Base-by-base conservation (phyloP, 73 alveolate species). In the Paramecium bursaria region DNA sequence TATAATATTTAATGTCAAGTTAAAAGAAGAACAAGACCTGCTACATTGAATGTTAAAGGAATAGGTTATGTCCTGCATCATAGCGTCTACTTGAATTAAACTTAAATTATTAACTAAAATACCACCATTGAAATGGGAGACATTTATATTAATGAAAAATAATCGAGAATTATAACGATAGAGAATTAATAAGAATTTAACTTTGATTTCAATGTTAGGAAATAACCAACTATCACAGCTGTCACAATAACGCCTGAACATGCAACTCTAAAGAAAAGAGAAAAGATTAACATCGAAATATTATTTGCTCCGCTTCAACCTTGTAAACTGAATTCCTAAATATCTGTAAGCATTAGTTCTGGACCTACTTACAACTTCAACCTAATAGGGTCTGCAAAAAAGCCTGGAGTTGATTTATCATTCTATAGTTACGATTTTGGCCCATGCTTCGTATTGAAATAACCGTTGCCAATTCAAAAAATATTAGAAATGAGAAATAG, bases 21-120 rank as follows among this genome's bases (percentile, higher is more conserved):
- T 57, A 97, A 97, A 94, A 95, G 99, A 73, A 98, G 98, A 90
- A 91, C 97, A 47, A 95, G 98, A 76, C 99, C 99, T 27, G 90
- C 97, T 15, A 95, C 97, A 30, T 94, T 98, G 54, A 98, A 98
- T 92, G 99, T 98, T 49, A 98, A 98, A 89, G 99, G 99, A 17
- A 99, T 93, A 25, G 99, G 99, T 7, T 93, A 96, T 85, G 90
- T 92, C 51, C 86, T 95, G 42, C 95, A 91, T 55, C 97, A 95
- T 85, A 90, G 95, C 27, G 99, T 95, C 6, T 92, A 80, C 74
- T 92, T 94, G 48, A 95, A 94, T 57, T 90, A 90, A 79, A 74
- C 92, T 54, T 92, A 92, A 25, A 91, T 96, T 15, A 82, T 85
- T 85, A 75, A 85, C 29, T 85, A 93, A 26, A 85, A 31, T 55